Evolutionary conservation across 108 stramenopile genomes (phyloP), one percentile per base, ranked within the genome.

Genomic region (Skeletonema menzelii): DNA sequence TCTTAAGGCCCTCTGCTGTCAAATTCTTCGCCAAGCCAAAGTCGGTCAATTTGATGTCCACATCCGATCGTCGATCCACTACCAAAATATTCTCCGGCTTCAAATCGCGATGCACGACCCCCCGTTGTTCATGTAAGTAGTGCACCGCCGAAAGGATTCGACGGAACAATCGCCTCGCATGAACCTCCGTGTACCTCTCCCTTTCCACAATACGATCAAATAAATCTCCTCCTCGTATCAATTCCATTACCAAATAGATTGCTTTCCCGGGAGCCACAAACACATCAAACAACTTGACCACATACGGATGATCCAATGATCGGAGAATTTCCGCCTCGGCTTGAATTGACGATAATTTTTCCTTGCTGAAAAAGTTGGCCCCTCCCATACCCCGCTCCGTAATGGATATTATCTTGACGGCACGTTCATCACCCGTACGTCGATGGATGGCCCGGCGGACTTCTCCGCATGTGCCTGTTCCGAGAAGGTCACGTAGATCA

Each of bases 41-140:
- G 56, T 98, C 97, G 0, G 93, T 87, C 6, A 98, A 56, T 58
- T 94, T 92, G 70, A 96, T 83, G 53, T 72, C 49, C 20, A 85
- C 77, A 66, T 84, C 84, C 11, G 76, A 76, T 8, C 77, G 73
- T 31, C 69, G 84, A 77, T 65, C 66, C 8, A 82, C 72, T 56
- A 94, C 85, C 15, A 97, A 59, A 14, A 97, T 94, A 76, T 97
- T 97, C 73, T 97, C 97, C 8, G 97, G 97, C 75, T 98, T 98
- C 56, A 97, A 68, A 73, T 97, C 96, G 3, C 96, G 85, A 70
- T 97, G 92, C 5, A 91, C 92, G 67, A 96, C 83, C 4, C 86
- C 75, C 13, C 80, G 44, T 15, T 76, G 72, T 59, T 91, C 85
- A 63, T 98, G 96, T 12, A 97, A 74, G 69, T 96, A 94, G 55